Percentiles rank a stretch among this genome's conserved stretches.
phyloP scores from a whole-genome alignment of 2,329 filamentous ascomycete genomes.

The Neofusicoccum sp. region DNA sequence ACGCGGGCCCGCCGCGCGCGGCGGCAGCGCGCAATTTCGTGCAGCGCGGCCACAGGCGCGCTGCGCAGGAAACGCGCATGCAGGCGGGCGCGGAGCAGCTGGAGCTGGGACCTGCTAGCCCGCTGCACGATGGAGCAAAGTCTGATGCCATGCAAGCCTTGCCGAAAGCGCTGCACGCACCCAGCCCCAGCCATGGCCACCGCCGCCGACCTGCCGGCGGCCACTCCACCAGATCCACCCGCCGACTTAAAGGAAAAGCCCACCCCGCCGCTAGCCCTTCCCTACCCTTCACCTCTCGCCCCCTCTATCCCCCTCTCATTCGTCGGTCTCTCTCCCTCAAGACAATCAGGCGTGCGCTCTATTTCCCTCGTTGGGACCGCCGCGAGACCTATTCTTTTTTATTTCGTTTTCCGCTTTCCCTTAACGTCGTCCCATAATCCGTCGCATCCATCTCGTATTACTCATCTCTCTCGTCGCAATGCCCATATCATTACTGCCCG shows the following conservation, averaged over 20 bases:
- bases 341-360: slow-evolving; percentile 40
- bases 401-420: slow-evolving; percentile 39
- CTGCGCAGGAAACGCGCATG: slow-evolving; percentile 18
- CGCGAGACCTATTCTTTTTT: slow-evolving; percentile 37
- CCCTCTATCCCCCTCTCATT: slow-evolving; percentile 47
- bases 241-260: slow-evolving; percentile 25
- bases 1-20: neutral
- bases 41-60: neutral
- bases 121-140: slow-evolving; percentile 19
- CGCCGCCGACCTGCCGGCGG: slow-evolving; percentile 15
- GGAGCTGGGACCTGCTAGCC: neutral
- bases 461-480: slow-evolving; percentile 56
- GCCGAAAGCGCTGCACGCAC: slow-evolving; percentile 22
- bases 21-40: slow-evolving; percentile 12
- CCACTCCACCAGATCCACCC: slow-evolving; percentile 22
- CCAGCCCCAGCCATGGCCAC: slow-evolving; percentile 20
- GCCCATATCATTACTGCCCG: slow-evolving; percentile 91
- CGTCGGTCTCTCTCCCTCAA: slow-evolving; percentile 42
- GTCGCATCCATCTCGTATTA: slow-evolving; percentile 34
- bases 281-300: slow-evolving; percentile 45
- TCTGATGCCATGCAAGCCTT: slow-evolving; percentile 23
- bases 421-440: slow-evolving; percentile 35
- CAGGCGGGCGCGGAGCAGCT: slow-evolving; percentile 11
- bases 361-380: slow-evolving; percentile 34
- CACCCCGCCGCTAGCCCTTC: slow-evolving; percentile 42